Conservation (phyloP, 2,329 filamentous ascomycete genomes). For the Paracorniculantispora psalliotae region DNA sequence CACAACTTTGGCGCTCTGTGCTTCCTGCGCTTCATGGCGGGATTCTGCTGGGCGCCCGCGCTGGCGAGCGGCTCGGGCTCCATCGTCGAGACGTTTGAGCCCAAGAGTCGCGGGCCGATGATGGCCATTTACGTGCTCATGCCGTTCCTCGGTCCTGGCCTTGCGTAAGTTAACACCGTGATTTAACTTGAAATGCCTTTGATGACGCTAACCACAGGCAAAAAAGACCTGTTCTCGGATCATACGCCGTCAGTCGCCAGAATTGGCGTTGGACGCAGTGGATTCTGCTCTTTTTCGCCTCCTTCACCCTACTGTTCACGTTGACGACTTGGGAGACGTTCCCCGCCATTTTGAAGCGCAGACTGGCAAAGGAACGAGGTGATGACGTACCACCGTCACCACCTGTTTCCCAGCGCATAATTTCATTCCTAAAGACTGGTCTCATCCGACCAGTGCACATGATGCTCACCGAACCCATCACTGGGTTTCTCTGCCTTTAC, state of each 20-base stretch:
- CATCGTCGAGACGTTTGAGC: slow-evolving; percentile 43
- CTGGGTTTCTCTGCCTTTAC: slow-evolving; percentile 50
- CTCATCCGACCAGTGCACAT: slow-evolving; percentile 51
- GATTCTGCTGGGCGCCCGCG: slow-evolving; percentile 44
- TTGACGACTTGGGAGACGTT: slow-evolving; percentile 51
- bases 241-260: slow-evolving; percentile 40
- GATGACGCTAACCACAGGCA: slow-evolving; percentile 14
- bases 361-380: slow-evolving; percentile 32
- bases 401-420: slow-evolving; percentile 23
- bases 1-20: slow-evolving; percentile 46
- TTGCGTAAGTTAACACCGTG: slow-evolving; percentile 36
- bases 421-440: slow-evolving; percentile 35
- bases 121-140: slow-evolving; percentile 44
- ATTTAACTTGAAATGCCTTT: neutral
- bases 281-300: slow-evolving; percentile 43
- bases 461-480: slow-evolving; percentile 58
- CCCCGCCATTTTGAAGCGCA: slow-evolving; percentile 44
- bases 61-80: slow-evolving; percentile 46
- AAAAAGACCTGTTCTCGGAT: slow-evolving; percentile 43
- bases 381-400: slow-evolving; percentile 21
- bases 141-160: slow-evolving; percentile 48
- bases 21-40: slow-evolving; percentile 53
- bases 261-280: slow-evolving; percentile 52
- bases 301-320: slow-evolving; percentile 30
- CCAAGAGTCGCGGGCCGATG: slow-evolving; percentile 36